Evolutionary conservation across 768 basidiomycete genomes (phyloP), one percentile per base, ranked within the genome.

Genomic region (Pleurotus tuoliensis): DNA sequence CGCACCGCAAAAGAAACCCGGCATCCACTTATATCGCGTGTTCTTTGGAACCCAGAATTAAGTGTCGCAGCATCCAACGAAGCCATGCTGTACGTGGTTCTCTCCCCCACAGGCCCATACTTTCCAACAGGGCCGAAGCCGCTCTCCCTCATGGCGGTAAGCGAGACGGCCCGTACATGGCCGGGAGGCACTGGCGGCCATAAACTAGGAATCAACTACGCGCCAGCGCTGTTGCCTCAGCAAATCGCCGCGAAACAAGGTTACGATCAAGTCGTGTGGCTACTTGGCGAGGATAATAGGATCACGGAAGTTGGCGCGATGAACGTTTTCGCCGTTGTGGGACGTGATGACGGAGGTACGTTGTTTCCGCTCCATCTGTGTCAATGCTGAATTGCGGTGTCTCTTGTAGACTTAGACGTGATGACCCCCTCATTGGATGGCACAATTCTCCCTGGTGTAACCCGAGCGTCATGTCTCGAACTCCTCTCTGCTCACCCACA

Each of bases 401-500:
- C 34, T 48, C 12, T 40, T 20, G 15, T 3, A 88, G 88, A 79
- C 25, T 61, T 87, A 56, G 90, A 94, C 59, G 73, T 95, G 55
- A 69, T 92, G 56, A 97, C 94, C 0, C 90, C 94, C 0, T 83
- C 90, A 6, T 72, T 95, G 59, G 91, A 89, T 64, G 92, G 94
- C 30, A 88, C 89, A 20, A 91, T 96, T 62, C 82, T 96, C 1
- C 92, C 93, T 2, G 92, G 94, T n/a, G 81, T 97, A n/a, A 95
- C 92, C 0, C 84, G 94, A 40, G 83, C 82, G 55, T 91, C 90
- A 16, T 82, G 85, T 40, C 76, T 96, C 39, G 63, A 69, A 9
- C 84, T 97, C 53, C 76, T 81, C 2, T 72, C 81, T 18, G 82
- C 79, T 0, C 91, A 92, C 67, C 76, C 72, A 1, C 69, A 75